A percentile compares a stretch with the other conserved stretches of the same genome.
These are phyloP conservation scores for Blepharisma stoltei DNA, from an alignment of 73 alveolate species.

Conservation along the genomic window DNA sequence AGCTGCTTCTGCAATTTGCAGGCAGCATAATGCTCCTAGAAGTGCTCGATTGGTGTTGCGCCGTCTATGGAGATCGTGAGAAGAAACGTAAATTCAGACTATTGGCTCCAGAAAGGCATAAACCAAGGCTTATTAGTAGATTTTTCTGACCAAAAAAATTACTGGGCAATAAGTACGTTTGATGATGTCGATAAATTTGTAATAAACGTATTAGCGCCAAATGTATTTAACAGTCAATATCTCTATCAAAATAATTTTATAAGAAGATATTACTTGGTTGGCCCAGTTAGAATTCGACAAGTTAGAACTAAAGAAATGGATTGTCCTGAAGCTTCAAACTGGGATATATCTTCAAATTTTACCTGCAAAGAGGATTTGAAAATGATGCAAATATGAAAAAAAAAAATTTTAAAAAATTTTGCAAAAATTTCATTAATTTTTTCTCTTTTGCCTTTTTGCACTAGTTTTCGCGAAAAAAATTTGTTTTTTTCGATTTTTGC, in stretches of 20 bases:
- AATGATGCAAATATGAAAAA: too few relatives aligned
- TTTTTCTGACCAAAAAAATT: neutral
- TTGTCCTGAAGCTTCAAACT: neutral
- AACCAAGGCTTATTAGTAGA: neutral
- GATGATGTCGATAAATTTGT: neutral
- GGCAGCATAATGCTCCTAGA: too few relatives aligned
- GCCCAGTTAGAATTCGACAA: conserved; percentile 5
- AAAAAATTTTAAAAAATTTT: too few relatives aligned
- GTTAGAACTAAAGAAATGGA: neutral
- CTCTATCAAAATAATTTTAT: neutral
- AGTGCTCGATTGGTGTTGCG: too few relatives aligned
- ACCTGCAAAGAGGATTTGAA: too few relatives aligned
- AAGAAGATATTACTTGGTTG: neutral
- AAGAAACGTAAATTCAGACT: neutral
- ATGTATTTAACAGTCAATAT: neutral
- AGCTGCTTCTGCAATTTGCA: too few relatives aligned
- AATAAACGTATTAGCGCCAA: neutral
- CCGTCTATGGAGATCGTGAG: neutral
- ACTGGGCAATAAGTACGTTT: neutral
- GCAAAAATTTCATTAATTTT: too few relatives aligned
- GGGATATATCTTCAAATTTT: neutral
- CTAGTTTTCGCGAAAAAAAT: too few relatives aligned
- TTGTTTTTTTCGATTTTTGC: too few relatives aligned
- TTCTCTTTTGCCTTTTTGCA: too few relatives aligned
- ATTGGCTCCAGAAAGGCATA: conserved; percentile 1